Percentiles rank a stretch among this genome's conserved stretches.
phyloP scores from a whole-genome alignment of 139 green algal genomes.

The Yamagishiella unicocca region DNA sequence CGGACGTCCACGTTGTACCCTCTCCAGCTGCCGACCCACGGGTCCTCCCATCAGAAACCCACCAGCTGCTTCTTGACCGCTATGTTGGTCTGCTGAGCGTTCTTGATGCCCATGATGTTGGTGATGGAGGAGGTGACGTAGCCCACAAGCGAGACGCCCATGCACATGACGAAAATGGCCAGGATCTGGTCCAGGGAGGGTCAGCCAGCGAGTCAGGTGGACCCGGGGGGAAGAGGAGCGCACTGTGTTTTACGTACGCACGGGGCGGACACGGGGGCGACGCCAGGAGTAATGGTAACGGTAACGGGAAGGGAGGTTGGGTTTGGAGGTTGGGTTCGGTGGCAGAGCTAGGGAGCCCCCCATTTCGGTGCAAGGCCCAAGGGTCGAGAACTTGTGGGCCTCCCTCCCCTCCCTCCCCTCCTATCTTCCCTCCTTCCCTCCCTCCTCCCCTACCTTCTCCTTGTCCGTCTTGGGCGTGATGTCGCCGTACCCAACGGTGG shows the following conservation, averaged over 20 bases:
- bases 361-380: too few relatives aligned
- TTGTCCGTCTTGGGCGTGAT: conserved; percentile 50
- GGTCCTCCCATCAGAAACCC: neutral
- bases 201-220: neutral
- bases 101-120: conserved; percentile 60
- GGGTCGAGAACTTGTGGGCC: too few relatives aligned
- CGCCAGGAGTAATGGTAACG: too few relatives aligned
- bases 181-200: conserved; percentile 1
- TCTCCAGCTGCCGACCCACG: too few relatives aligned
- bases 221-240: neutral
- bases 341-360: too few relatives aligned
- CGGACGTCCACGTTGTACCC: too few relatives aligned
- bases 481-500: conserved; percentile 62
- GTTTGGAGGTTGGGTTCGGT: too few relatives aligned
- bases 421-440: too few relatives aligned
- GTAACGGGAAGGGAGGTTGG: too few relatives aligned
- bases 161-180: conserved; percentile 55
- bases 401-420: too few relatives aligned
- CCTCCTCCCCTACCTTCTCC: conserved; percentile 41
- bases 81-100: conserved; percentile 44
- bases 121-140: conserved; percentile 64
- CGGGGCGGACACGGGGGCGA: too few relatives aligned
- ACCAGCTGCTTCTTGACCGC: conserved; percentile 50
- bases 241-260: neutral
- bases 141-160: conserved; percentile 55